Percentiles rank a stretch among this genome's conserved stretches.
These are phyloP conservation scores for Termitomyces sp. DNA, from an alignment of 768 basidiomycete species.

Conservation along the genomic window DNA sequence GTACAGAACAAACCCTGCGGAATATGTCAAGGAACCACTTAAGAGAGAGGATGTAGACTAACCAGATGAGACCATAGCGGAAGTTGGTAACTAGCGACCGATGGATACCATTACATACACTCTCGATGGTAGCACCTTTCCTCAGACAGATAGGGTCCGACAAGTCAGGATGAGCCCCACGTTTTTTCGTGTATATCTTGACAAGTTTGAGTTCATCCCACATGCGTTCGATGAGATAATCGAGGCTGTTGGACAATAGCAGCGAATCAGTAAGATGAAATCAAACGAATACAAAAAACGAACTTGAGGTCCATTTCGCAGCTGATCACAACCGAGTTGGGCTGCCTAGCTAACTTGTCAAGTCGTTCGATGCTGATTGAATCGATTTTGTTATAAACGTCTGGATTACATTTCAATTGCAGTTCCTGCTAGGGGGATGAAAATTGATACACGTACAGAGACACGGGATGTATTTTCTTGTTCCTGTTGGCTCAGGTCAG, in stretches of 20 bases:
- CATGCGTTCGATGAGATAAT: slow-evolving; percentile 69
- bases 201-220: slow-evolving; percentile 79
- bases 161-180: slow-evolving; percentile 91
- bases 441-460: slow-evolving; percentile 51
- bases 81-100: slow-evolving; percentile 86
- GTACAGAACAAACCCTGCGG: slow-evolving; percentile 6
- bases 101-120: slow-evolving; percentile 91
- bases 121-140: slow-evolving; percentile 91
- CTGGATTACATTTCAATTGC: slow-evolving; percentile 27
- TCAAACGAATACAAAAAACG: slow-evolving; percentile 12
- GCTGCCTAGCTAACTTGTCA: slow-evolving; percentile 76
- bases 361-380: slow-evolving; percentile 79
- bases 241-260: slow-evolving; percentile 38
- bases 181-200: slow-evolving; percentile 96
- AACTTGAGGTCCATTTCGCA: slow-evolving; percentile 94
- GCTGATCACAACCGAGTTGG: slow-evolving; percentile 89
- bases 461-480: slow-evolving; percentile 92
- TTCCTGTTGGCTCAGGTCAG: slow-evolving; percentile 43
- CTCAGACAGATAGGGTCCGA: slow-evolving; percentile 87
- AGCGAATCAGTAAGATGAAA: neutral
- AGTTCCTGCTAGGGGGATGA: neutral
- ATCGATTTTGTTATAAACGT: slow-evolving; percentile 97
- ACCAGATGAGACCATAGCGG: slow-evolving; percentile 94
- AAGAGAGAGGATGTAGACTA: slow-evolving; percentile 20
- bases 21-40: neutral